Evolutionary conservation across 768 basidiomycete species (phyloP), one percentile per base, ranked within the genome.

Genomic region (Agaricus blazei): DNA sequence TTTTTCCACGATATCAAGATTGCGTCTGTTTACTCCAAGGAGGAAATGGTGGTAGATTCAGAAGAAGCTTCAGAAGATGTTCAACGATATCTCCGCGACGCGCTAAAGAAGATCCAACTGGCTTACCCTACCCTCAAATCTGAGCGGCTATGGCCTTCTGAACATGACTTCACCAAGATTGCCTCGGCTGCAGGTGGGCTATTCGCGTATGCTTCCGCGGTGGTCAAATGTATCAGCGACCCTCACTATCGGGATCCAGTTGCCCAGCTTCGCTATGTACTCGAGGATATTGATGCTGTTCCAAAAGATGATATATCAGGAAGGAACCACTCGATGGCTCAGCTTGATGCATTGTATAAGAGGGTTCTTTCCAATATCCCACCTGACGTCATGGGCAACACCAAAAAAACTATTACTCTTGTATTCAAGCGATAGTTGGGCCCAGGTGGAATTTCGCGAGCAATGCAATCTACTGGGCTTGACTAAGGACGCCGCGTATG

Each of bases 191-290:
- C 68, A 2, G 61, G 58, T 4, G 64, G 66, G 5, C 61, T 61
- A 34, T 68, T 67, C 38, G 62, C 67, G 31, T 68, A 67, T 36
- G 61, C 59, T 4, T 58, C 64, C 0, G 64, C 63, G 7, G 60
- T 60, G 26, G 36, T 65, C 9, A 60, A 62, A 23, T 68, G 59
- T 52, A 56, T 67, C 29, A 61, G 53, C 14, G 59, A 59, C 23
- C 36, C 48, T 19, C 5, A 23, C 3, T 37, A 38, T 12, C 15
- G 34, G 4, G 31, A 56, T 11, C 54, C 58, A 3, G 36, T 34
- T 3, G 14, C 9, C 23, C 43, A 59, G 48, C 8, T 43, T 40
- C 15, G 52, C 38, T 3, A 37, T 24, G 19, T 50, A 12, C 34
- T 50, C 4, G 36, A 9, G 15, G 34, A 7, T 1, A 34, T 34